Conservation (phyloP, 2,329 filamentous ascomycete genomes). For the Daldinia sp. region DNA sequence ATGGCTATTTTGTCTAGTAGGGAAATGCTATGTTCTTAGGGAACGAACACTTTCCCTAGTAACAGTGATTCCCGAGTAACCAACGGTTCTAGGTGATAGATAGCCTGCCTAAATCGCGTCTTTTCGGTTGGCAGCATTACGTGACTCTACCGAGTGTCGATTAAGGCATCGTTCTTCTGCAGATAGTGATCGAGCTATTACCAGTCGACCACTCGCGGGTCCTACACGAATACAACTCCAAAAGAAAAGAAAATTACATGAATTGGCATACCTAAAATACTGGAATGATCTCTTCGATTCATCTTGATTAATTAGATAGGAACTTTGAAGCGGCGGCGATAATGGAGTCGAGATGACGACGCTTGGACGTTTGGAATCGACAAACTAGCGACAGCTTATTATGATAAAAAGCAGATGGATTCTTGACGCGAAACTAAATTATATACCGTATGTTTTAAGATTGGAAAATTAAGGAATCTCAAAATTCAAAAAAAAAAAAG, state of each 20-base stretch:
- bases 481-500: too few species aligned
- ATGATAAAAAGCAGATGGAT: too few species aligned
- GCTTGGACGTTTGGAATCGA: not conserved
- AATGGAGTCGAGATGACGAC: not conserved
- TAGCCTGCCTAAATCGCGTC: not conserved
- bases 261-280: conserved; percentile 42
- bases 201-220: not conserved
- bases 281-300: conserved; percentile 43
- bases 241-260: not conserved
- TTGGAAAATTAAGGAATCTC: too few species aligned
- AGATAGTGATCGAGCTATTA: not conserved
- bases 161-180: not conserved
- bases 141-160: not conserved
- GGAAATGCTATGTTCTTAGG: not conserved
- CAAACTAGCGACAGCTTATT: too few species aligned
- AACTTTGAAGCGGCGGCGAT: not conserved
- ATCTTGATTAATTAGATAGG: conserved; percentile 19
- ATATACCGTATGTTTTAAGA: too few species aligned
- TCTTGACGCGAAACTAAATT: too few species aligned
- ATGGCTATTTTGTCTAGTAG: not conserved
- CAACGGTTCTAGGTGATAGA: not conserved
- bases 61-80: not conserved
- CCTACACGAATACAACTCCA: not conserved
- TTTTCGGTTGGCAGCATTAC: not conserved
- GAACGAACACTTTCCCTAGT: not conserved